Evolutionary conservation across 2,329 filamentous ascomycete genomes (phyloP).

Genomic region (Tolypocladium tundrense): DNA sequence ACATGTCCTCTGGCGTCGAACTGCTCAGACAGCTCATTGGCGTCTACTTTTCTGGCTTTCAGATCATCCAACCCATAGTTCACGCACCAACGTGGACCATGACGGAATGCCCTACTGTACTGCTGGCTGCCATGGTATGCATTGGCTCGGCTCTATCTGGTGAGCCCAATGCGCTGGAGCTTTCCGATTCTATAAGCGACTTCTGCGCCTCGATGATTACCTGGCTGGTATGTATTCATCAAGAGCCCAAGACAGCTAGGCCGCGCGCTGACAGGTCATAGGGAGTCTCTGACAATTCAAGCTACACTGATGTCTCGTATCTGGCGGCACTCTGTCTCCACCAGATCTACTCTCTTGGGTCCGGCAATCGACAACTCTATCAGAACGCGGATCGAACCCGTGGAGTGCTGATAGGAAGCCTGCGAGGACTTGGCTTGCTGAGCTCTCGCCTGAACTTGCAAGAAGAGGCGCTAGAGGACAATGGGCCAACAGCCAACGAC

Average conservation of each 20-base stretch:
- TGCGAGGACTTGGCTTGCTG: slow-evolving; percentile 17
- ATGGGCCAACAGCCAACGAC: not conserved
- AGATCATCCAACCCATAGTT: slow-evolving; percentile 17
- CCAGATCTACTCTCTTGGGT: slow-evolving; percentile 21
- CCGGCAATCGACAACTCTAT: slow-evolving; percentile 18
- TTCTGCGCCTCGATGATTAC: slow-evolving; percentile 17
- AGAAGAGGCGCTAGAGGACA: slow-evolving; percentile 1
- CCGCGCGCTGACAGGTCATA: not conserved
- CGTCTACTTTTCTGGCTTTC: slow-evolving; percentile 15
- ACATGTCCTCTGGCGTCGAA: slow-evolving; percentile 8
- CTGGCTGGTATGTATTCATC: slow-evolving; percentile 12
- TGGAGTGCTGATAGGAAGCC: slow-evolving; percentile 15
- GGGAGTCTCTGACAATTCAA: slow-evolving; percentile 12
- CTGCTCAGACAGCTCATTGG: slow-evolving; percentile 13
- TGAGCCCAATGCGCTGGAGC: slow-evolving; percentile 5
- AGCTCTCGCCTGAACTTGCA: slow-evolving; percentile 7
- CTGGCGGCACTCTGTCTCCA: slow-evolving; percentile 18
- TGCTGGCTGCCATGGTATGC: slow-evolving; percentile 18
- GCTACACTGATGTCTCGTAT: slow-evolving; percentile 15
- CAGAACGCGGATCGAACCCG: slow-evolving; percentile 17
- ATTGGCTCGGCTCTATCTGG: slow-evolving; percentile 15
- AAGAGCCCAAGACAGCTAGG: too few species aligned
- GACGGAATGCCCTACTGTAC: slow-evolving; percentile 10
- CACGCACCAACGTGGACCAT: slow-evolving; percentile 18
- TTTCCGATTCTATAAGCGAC: slow-evolving; percentile 12